phyloP scores from a whole-genome alignment of 2,329 filamentous ascomycete genomes.

The Harringtonia aguacate region DNA sequence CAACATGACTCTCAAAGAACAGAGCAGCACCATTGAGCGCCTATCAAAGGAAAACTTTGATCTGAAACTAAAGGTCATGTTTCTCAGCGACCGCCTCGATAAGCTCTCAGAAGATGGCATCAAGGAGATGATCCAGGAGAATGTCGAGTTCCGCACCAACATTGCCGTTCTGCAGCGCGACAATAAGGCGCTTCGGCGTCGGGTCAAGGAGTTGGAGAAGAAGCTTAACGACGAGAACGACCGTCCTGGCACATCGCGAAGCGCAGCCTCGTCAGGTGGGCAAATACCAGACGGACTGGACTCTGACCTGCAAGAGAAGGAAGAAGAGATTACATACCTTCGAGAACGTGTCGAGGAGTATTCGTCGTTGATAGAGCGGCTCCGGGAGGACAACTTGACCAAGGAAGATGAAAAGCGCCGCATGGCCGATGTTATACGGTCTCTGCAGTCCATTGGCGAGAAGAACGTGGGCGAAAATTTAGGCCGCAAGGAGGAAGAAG shows the following conservation, averaged over 20 bases:
- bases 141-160: conserved; percentile 87
- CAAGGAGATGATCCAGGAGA: conserved; percentile 96
- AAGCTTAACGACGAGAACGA: conserved; percentile 58
- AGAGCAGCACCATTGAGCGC: conserved; percentile 93
- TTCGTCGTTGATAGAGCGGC: conserved; percentile 70
- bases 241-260: conserved; percentile 48
- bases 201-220: conserved; percentile 79
- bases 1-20: conserved; percentile 86
- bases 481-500: conserved; percentile 52
- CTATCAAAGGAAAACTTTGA: conserved; percentile 98
- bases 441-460: conserved; percentile 48
- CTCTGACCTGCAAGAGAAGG: conserved; percentile 55
- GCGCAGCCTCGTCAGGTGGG: conserved; percentile 45
- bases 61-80: conserved; percentile 94
- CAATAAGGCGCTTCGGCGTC: conserved; percentile 70
- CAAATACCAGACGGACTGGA: conserved; percentile 45
- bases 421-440: conserved; percentile 67
- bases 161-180: conserved; percentile 84
- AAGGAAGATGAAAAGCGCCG: conserved; percentile 80
- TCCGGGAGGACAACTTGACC: conserved; percentile 65
- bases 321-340: conserved; percentile 78
- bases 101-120: conserved; percentile 92
- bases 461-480: conserved; percentile 28
- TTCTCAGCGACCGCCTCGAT: conserved; percentile 84
- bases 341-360: conserved; percentile 80